Evolutionary conservation across 2,329 filamentous ascomycete genomes (phyloP).

Genomic region (Cladosporium colombiae): DNA sequence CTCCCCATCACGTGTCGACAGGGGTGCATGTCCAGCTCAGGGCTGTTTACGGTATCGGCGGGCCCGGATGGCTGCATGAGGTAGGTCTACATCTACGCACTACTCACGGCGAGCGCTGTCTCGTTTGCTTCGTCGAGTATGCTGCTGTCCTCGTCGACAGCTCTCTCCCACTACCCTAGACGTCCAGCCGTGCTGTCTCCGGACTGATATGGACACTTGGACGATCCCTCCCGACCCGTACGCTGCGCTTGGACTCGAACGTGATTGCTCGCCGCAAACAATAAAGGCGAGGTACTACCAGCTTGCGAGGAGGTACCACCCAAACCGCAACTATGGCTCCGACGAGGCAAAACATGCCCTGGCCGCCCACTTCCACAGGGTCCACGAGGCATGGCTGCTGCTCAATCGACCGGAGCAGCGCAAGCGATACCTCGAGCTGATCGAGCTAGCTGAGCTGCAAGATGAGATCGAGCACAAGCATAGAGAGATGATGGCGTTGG

Average conservation of each 20-base stretch:
- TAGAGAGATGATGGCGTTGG: conserved; percentile 14
- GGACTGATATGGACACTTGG: conserved; percentile 19
- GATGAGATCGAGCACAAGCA: conserved; percentile 27
- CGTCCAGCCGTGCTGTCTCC: background rate
- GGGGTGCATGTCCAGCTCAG: conserved; percentile 18
- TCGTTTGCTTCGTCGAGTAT: conserved; percentile 12
- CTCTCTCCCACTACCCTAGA: background rate
- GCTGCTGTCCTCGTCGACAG: conserved; percentile 13
- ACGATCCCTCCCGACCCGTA: conserved; percentile 70
- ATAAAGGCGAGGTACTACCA: conserved; percentile 91
- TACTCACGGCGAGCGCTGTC: background rate
- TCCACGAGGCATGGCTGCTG: conserved; percentile 36
- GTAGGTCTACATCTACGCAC: conserved; percentile 9
- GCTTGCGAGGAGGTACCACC: conserved; percentile 79
- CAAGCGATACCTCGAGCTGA: conserved; percentile 32
- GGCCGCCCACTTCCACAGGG: conserved; percentile 31
- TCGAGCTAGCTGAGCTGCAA: conserved; percentile 34
- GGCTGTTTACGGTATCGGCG: conserved; percentile 18
- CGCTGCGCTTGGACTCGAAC: conserved; percentile 71
- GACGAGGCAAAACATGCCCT: conserved; percentile 44
- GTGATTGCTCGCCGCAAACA: conserved; percentile 71
- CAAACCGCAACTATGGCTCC: conserved; percentile 49
- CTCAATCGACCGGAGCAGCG: conserved; percentile 33
- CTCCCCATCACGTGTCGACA: conserved; percentile 18
- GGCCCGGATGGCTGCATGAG: conserved; percentile 20